Conservation (phyloP, 345 rosid genomes). For the Hibiscus tridactylites region DNA sequence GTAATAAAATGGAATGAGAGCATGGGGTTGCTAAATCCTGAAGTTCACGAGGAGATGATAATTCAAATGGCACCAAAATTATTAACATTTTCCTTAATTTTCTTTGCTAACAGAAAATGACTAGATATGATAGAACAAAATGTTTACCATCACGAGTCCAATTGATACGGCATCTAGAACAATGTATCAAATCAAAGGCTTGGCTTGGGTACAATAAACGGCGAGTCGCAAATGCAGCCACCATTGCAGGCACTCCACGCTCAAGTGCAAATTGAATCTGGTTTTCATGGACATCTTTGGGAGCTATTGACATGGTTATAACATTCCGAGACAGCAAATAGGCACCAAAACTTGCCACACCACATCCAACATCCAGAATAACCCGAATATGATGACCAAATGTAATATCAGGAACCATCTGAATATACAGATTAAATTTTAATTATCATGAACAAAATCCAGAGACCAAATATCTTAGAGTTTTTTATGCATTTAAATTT, state of each 20-base stretch:
- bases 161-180: slow-evolving; percentile 95
- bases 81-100: not conserved
- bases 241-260: slow-evolving; percentile 99
- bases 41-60: not conserved
- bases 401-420: slow-evolving; percentile 77
- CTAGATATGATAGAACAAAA: not conserved
- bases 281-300: slow-evolving; percentile 96
- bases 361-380: slow-evolving; percentile 86
- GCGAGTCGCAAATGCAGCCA: slow-evolving; percentile 79
- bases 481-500: not conserved
- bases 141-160: slow-evolving; percentile 94
- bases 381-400: slow-evolving; percentile 74
- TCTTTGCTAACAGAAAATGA: not conserved
- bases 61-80: not conserved
- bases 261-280: slow-evolving; percentile 99
- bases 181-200: slow-evolving; percentile 92
- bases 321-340: slow-evolving; percentile 71
- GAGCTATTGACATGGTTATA: slow-evolving; percentile 81
- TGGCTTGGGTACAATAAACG: slow-evolving; percentile 86
- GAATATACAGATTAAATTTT: slow-evolving; percentile 12
- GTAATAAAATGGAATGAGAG: not conserved
- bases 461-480: not conserved
- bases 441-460: slow-evolving; percentile 12
- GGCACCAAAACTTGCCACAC: slow-evolving; percentile 99
- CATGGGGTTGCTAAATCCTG: not conserved